A percentile compares a stretch with the other conserved stretches of the same genome.
phyloP scores from a whole-genome alignment of 108 stramenopile species.

The Nitzschia inconspicua region DNA sequence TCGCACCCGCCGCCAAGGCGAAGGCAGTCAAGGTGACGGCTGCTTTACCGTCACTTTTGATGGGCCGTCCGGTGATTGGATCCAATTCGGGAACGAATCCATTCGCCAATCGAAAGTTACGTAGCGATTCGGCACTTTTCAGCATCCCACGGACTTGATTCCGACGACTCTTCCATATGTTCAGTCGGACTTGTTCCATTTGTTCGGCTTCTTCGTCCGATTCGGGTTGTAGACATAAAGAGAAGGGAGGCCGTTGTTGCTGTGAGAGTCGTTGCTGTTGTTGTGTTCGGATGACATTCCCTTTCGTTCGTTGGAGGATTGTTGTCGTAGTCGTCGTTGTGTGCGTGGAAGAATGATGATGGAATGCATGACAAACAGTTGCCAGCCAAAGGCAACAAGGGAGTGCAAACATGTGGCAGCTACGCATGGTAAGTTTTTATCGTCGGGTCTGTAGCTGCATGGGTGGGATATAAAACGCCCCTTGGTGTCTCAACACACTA shows the following conservation, averaged over 20 bases:
- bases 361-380: too few relatives aligned
- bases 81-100: slow-evolving; percentile 54
- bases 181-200: slow-evolving; percentile 58
- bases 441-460: too few relatives aligned
- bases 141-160: slow-evolving; percentile 59
- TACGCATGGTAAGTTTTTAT: too few relatives aligned
- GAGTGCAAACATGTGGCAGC: too few relatives aligned
- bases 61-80: slow-evolving; percentile 54
- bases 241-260: not conserved
- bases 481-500: too few relatives aligned
- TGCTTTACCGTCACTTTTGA: slow-evolving; percentile 59
- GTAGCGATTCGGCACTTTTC: slow-evolving; percentile 49
- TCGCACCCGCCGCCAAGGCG: slow-evolving; percentile 81
- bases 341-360: too few relatives aligned
- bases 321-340: too few relatives aligned
- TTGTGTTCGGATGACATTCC: not conserved
- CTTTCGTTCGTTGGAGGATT: too few relatives aligned
- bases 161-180: slow-evolving; percentile 50
- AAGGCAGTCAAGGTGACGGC: slow-evolving; percentile 80
- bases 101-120: slow-evolving; percentile 47
- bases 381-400: too few relatives aligned
- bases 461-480: too few relatives aligned
- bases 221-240: not conserved
- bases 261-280: not conserved
- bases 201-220: slow-evolving; percentile 35